A percentile compares a stretch with the other conserved stretches of the same genome.
Evolutionary conservation across 352 stramenopile species (phyloP).

Genomic region (Phytopythium cucurbitacearum): DNA sequence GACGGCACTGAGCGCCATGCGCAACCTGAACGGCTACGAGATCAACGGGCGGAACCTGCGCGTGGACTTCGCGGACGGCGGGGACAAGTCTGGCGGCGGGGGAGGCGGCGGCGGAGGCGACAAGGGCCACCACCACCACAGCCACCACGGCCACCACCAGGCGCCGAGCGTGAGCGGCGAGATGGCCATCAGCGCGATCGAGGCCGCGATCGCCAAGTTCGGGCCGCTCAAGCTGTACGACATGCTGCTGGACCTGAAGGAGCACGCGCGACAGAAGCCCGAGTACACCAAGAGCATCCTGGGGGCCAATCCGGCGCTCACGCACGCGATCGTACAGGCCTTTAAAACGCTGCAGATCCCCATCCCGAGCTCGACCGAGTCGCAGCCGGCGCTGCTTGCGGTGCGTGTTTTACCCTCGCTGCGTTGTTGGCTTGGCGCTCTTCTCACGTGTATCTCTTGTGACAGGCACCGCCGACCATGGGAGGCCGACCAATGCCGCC

Average conservation of each 20-base stretch:
- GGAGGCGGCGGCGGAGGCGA: conserved; percentile 16
- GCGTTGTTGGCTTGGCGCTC: conserved; percentile 3
- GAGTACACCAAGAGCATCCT: conserved; percentile 78
- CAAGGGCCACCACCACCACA: conserved; percentile 13
- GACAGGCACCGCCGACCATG: conserved; percentile 22
- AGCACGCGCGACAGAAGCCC: conserved; percentile 69
- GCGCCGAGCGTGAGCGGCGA: conserved; percentile 56
- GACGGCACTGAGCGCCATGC: conserved; percentile 81
- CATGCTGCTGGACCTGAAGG: conserved; percentile 76
- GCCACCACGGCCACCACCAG: conserved; percentile 17
- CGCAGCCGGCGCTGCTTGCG: conserved; percentile 48
- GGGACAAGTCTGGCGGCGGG: conserved; percentile 41
- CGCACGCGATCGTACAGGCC: conserved; percentile 79
- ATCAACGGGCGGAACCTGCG: conserved; percentile 81
- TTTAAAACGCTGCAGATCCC: conserved; percentile 83
- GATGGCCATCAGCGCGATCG: conserved; percentile 76
- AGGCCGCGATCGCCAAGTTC: conserved; percentile 59
- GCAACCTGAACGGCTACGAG: conserved; percentile 83
- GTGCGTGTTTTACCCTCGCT: conserved; percentile 4
- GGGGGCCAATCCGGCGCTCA: conserved; percentile 71
- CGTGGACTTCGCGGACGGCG: conserved; percentile 80
- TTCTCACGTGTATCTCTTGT: conserved; percentile 14
- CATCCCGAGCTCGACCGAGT: conserved; percentile 54
- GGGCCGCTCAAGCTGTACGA: conserved; percentile 81
- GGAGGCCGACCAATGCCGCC: conserved; percentile 29